Evolutionary conservation across 2,329 filamentous ascomycete species (phyloP), one percentile per base, ranked within the genome.

Genomic region (Aureobasidium sp.): DNA sequence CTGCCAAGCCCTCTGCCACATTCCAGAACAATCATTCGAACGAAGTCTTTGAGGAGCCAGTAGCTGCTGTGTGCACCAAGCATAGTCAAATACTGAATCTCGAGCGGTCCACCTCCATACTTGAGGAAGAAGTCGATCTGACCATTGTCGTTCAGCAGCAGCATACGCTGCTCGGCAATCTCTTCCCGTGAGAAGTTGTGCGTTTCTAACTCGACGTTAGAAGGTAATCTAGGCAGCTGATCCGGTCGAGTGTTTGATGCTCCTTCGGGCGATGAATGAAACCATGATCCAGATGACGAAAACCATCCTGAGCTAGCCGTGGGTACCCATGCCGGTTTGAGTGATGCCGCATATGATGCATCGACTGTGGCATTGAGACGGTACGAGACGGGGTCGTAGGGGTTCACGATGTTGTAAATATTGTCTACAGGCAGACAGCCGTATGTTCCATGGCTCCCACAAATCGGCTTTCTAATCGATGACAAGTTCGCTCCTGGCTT

Each of bases 1-100:
- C 83, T 85, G 0, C 93, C 92, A 5, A 85, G 82, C 67, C 80
- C 80, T 65, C 93, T 80, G 3, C 92, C 92, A 67, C 95, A 86
- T 75, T 99, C 94, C 36, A 93, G 80, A 47, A 95, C 95, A 55
- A 97, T 76, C 79, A 97, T 87, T 48, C 92, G 80, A n/a, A 96
- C 87, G 72, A 99, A 92, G 72, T 97, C 94, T 32, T 80, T 84
- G 68, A 89, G 86, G 2, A 85, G 82, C 94, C 94, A 99, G 74
- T 99, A 99, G 72, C 89, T 93, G 62, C 90, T 91, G 74, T 99
- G 94, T 9, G 94, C 94, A 62, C 91, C 90, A 61, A 99, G 77
- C 94, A 99, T 99, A 67, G 96, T 97, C 39, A 97, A 76, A 72
- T 99, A 99, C 75, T 97, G 92, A 27, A 97, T 91, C 74, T 96